These are phyloP conservation scores for Tylopilus subfusipes DNA, from an alignment of 768 basidiomycete genomes.

Conservation along the genomic window DNA sequence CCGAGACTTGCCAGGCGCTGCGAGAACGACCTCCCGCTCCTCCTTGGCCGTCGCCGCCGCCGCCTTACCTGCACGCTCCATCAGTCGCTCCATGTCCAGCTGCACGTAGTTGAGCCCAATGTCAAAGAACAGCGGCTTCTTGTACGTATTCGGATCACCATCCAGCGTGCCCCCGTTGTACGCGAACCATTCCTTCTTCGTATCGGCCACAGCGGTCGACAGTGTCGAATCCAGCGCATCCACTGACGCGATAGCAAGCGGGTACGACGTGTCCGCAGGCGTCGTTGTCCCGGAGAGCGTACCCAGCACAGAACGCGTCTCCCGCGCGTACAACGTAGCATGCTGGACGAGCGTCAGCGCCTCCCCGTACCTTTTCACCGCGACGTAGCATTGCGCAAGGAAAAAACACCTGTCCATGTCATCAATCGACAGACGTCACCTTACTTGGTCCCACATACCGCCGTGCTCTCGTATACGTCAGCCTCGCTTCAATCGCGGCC, in stretches of 20 bases:
- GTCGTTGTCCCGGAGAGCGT: slow-evolving; percentile 45
- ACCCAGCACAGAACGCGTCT: slow-evolving; percentile 54
- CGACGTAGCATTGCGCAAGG: slow-evolving; percentile 71
- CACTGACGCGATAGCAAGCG: slow-evolving; percentile 43
- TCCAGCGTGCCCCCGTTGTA: slow-evolving; percentile 64
- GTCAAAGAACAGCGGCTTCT: slow-evolving; percentile 92
- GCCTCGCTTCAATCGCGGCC: slow-evolving; percentile 70
- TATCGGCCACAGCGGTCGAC: slow-evolving; percentile 41
- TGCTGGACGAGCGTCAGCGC: slow-evolving; percentile 69
- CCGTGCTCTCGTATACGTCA: slow-evolving; percentile 70
- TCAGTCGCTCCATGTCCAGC: slow-evolving; percentile 75
- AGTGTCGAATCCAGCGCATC: slow-evolving; percentile 53
- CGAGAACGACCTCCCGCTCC: slow-evolving; percentile 14
- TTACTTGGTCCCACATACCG: slow-evolving; percentile 43
- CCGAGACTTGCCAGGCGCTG: slow-evolving; percentile 46
- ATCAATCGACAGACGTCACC: background rate
- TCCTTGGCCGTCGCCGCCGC: slow-evolving; percentile 17
- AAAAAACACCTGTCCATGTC: slow-evolving; percentile 56
- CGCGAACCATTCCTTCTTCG: slow-evolving; percentile 77
- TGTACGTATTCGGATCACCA: slow-evolving; percentile 46
- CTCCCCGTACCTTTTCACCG: slow-evolving; percentile 68
- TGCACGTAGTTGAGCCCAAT: slow-evolving; percentile 91
- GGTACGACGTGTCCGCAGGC: slow-evolving; percentile 46
- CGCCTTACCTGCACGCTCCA: slow-evolving; percentile 65
- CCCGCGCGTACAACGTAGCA: slow-evolving; percentile 69